Conservation (phyloP, 768 basidiomycete genomes). For the Kwoniella dendrophila region DNA sequence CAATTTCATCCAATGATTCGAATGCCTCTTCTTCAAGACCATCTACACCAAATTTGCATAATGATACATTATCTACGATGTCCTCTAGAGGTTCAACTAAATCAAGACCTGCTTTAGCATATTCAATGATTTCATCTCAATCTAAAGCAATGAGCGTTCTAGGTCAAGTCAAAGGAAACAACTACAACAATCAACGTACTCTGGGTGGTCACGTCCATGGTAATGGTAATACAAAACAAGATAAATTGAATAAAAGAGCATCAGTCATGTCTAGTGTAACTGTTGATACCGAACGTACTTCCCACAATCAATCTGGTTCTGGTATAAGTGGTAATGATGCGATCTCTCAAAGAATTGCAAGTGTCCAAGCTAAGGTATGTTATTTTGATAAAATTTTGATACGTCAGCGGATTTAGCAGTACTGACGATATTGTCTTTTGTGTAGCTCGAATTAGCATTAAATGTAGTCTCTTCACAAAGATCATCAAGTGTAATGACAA, state of each 20-base stretch:
- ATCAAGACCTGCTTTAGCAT: slow-evolving; percentile 3
- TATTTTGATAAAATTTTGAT: background rate
- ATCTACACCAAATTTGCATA: slow-evolving; percentile 11
- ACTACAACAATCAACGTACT: no score
- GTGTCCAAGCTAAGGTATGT: slow-evolving; percentile 86
- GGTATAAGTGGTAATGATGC: slow-evolving; percentile 67
- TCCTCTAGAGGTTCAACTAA: no score
- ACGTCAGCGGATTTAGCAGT: no score
- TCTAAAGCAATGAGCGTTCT: slow-evolving; percentile 8
- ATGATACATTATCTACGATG: slow-evolving; percentile 5
- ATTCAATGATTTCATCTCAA: slow-evolving; percentile 6
- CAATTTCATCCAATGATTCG: slow-evolving; percentile 4
- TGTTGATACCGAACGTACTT: slow-evolving; percentile 75
- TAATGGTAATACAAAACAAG: no score
- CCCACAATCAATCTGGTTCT: background rate
- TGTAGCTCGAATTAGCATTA: slow-evolving; percentile 15
- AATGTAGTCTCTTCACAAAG: slow-evolving; percentile 16
- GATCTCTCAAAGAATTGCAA: slow-evolving; percentile 81
- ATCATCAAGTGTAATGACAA: slow-evolving; percentile 11
- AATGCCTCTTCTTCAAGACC: slow-evolving; percentile 10
- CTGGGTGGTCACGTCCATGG: no score
- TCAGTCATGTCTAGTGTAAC: slow-evolving; percentile 49
- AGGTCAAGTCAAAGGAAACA: slow-evolving; percentile 5
- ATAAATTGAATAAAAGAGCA: slow-evolving; percentile 7
- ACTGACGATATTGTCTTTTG: background rate